These are phyloP conservation scores for Betula pendula DNA, from an alignment of 306 rosid genomes.

Conservation along the genomic window DNA sequence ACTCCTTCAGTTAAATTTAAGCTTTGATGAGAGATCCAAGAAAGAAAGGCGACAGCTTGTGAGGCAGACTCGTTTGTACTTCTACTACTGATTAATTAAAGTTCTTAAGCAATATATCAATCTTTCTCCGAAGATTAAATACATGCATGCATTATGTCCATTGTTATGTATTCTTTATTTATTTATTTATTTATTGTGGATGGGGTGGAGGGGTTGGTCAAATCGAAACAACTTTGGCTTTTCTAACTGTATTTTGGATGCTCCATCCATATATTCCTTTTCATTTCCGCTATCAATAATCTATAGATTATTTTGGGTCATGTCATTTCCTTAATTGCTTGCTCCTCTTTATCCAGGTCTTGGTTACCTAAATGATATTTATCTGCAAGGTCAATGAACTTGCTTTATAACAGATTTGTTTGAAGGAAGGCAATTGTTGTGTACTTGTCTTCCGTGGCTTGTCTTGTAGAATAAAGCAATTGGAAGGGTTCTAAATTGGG, in stretches of 20 bases:
- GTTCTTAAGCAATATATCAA: background rate
- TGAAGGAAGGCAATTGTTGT: too few species aligned
- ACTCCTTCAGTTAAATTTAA: slow-evolving; percentile 81
- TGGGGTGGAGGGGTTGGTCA: background rate
- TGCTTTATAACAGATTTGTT: too few species aligned
- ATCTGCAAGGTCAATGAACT: too few species aligned
- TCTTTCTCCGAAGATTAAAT: background rate
- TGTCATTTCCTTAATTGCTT: too few species aligned
- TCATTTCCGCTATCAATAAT: background rate
- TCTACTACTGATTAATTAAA: slow-evolving; percentile 28
- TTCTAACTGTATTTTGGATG: background rate
- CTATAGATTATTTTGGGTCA: background rate
- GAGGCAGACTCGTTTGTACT: slow-evolving; percentile 63
- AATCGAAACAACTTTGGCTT: slow-evolving; percentile 12
- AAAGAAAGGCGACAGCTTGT: slow-evolving; percentile 97
- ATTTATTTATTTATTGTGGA: background rate
- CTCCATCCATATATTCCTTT: background rate
- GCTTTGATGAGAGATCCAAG: slow-evolving; percentile 79
- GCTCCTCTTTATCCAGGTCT: too few species aligned
- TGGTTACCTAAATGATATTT: too few species aligned
- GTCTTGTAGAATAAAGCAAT: too few species aligned
- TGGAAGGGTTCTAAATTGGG: too few species aligned
- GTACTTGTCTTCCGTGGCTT: too few species aligned
- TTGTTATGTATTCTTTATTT: background rate
- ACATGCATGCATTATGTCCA: background rate